Evolutionary conservation across 73 alveolate species (phyloP), one percentile per base, ranked within the genome.

Genomic region (Durusdinium trenchii): DNA sequence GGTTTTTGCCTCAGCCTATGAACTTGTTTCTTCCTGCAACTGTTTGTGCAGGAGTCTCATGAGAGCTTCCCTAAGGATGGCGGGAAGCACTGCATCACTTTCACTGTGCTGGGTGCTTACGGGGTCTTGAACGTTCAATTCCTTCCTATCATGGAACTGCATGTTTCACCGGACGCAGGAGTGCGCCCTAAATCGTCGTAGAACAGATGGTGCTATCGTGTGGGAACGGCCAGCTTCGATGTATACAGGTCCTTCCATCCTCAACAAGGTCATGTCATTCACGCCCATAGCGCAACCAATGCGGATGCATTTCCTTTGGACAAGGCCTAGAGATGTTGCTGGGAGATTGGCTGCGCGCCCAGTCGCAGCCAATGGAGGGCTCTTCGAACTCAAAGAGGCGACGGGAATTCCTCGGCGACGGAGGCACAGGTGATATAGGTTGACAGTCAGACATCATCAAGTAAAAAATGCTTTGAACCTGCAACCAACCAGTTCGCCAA

Each of bases 351-450:
- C 98, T 32, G 32, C 60, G n/a, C 86, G 98, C 60, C 98, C 98
- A 9, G 98, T 91, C 30, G 98, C 98, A 35, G 98, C 98, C 51
- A 91, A 91, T 40, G 98, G 98, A 6, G 98, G 98, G 20, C 64
- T 91, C 43, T 91, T 91, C 60, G 98, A 91, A 18, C 98, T 91
- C 61, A 48, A 35, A 52, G 54, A 84, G 94, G 94, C 75, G 61
- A 30, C 10, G 89, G 54, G 86, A 40, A 9, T 50, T n/a, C 52
- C 20, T 54, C 28, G 64, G 64, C 28, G 64, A 20, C 20, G 64
- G 64, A 20, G 64, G 64, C 28, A 12, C 28, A 20, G 64, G 64
- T 54, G 9, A 20, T 9, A 20, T 54, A 20, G 64, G 9, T 54
- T 54, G 64, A 54, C 28, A n/a, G n/a, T n/a, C n/a, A n/a, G n/a